Percentiles rank a stretch among this genome's conserved stretches.
Conservation (phyloP, 257 asterid genomes). For the Lavandula angustifolia region DNA sequence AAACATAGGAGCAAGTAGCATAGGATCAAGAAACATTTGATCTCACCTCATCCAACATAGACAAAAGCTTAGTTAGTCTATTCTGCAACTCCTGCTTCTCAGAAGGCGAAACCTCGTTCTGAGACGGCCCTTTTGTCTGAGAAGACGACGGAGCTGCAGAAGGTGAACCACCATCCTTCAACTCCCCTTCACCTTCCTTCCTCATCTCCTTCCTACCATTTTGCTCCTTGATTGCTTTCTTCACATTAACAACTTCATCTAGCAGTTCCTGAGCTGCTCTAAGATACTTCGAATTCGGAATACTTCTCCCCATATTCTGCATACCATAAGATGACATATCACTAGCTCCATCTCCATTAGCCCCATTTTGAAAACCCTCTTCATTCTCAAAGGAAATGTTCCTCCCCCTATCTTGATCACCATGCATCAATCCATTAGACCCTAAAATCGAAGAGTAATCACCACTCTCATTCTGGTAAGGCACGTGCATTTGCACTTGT, state of each 20-base stretch:
- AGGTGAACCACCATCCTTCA: conserved; percentile 44
- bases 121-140: not conserved
- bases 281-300: conserved; percentile 58
- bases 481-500: conserved; percentile 49
- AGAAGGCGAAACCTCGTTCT: conserved; percentile 58
- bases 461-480: conserved; percentile 36
- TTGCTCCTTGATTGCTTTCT: conserved; percentile 58
- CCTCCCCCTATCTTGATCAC: conserved; percentile 45
- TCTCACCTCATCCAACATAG: conserved; percentile 21
- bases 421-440: conserved; percentile 34
- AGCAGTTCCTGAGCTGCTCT: conserved; percentile 68
- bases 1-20: no score
- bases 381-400: conserved; percentile 42
- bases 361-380: conserved; percentile 35
- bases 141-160: conserved; percentile 35
- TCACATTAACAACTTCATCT: conserved; percentile 60
- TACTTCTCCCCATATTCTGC: conserved; percentile 42
- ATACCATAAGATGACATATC: conserved; percentile 49
- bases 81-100: conserved; percentile 55
- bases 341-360: conserved; percentile 17
- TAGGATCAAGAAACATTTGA: not conserved
- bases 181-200: conserved; percentile 47
- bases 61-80: not conserved
- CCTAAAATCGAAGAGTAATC: conserved; percentile 48
- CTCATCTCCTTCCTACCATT: conserved; percentile 35